Percentiles rank a stretch among this genome's conserved stretches.
Evolutionary conservation across 148 eudicot genomes (phyloP).

Genomic region (Diospyros kaki): DNA sequence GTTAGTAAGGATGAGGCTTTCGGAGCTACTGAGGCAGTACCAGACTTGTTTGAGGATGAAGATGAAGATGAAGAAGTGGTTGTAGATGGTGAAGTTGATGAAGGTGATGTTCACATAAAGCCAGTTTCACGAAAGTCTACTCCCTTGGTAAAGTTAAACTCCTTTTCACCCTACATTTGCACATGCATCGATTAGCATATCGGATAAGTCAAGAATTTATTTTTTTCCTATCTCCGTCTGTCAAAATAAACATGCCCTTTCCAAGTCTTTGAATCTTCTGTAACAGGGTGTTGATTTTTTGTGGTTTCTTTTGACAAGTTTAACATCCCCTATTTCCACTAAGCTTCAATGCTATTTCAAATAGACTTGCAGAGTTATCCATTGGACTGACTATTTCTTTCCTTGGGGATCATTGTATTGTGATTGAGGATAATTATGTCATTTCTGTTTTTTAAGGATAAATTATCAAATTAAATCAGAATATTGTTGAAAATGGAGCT

Average conservation of each 20-base stretch:
- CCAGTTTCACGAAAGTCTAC: slow-evolving; percentile 58
- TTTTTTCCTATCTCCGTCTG: not conserved
- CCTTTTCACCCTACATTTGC: not conserved
- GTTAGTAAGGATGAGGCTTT: slow-evolving; percentile 56
- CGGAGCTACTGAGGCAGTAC: slow-evolving; percentile 42
- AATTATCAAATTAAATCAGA: not conserved
- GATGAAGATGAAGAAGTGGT: slow-evolving; percentile 98
- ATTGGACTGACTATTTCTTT: not conserved
- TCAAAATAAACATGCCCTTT: not conserved
- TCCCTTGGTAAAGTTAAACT: slow-evolving; percentile 56
- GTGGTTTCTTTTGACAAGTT: not conserved
- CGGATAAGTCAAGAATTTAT: not conserved
- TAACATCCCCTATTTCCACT: not conserved
- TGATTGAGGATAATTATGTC: not conserved
- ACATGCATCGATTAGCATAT: not conserved
- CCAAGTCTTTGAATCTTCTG: not conserved
- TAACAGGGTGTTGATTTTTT: not conserved
- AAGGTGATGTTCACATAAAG: slow-evolving; percentile 96
- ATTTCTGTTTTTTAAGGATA: not conserved
- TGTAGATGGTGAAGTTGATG: slow-evolving; percentile 97
- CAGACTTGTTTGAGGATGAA: slow-evolving; percentile 68
- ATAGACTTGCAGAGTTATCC: not conserved
- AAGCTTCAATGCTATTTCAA: not conserved
- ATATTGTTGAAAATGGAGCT: not conserved
- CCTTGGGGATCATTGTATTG: not conserved